phyloP scores from a whole-genome alignment of 2,329 filamentous ascomycete species.

The Sarocladium strictum region DNA sequence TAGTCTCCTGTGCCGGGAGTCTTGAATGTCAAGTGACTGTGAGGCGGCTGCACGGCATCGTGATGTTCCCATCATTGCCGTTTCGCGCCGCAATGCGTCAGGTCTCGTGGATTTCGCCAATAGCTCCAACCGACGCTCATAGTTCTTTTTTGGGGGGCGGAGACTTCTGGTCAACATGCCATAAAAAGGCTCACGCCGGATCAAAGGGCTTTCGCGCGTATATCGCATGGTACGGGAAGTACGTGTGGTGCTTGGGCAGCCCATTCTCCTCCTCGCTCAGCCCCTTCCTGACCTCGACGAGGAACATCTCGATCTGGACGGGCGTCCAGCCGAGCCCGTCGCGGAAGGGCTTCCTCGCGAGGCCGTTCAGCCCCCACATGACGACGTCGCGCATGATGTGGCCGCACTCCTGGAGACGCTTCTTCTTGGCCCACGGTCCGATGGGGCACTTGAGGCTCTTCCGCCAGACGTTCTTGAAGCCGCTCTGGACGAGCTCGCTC shows the following conservation, averaged over 20 bases:
- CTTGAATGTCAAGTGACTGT: too few relatives aligned
- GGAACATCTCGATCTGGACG: constrained; percentile 37
- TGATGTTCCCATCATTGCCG: too few relatives aligned
- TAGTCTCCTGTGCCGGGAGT: too few relatives aligned
- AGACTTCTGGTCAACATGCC: too few relatives aligned
- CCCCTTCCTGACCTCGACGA: constrained; percentile 34
- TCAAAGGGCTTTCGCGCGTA: constrained; percentile 31
- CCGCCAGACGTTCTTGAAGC: constrained; percentile 35
- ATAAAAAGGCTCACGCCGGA: constrained; percentile 10
- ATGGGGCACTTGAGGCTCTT: constrained; percentile 41
- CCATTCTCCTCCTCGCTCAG: constrained; percentile 28
- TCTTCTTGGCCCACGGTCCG: constrained; percentile 40
- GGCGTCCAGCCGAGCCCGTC: constrained; percentile 34
- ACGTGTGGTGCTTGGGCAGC: constrained; percentile 30
- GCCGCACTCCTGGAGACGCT: constrained; percentile 37
- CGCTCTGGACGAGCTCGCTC: constrained; percentile 30
- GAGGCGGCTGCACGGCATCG: too few relatives aligned
- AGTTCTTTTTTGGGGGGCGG: too few relatives aligned
- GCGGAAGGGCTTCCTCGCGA: constrained; percentile 31
- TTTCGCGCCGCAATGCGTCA: too few relatives aligned
- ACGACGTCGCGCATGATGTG: constrained; percentile 37
- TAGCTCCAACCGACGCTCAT: too few relatives aligned
- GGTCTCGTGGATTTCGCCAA: too few relatives aligned
- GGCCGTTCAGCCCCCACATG: constrained; percentile 32
- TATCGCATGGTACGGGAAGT: constrained; percentile 34